Evolutionary conservation across 2,329 filamentous ascomycete genomes (phyloP).

Genomic region (Tolypocladium inflatum): DNA sequence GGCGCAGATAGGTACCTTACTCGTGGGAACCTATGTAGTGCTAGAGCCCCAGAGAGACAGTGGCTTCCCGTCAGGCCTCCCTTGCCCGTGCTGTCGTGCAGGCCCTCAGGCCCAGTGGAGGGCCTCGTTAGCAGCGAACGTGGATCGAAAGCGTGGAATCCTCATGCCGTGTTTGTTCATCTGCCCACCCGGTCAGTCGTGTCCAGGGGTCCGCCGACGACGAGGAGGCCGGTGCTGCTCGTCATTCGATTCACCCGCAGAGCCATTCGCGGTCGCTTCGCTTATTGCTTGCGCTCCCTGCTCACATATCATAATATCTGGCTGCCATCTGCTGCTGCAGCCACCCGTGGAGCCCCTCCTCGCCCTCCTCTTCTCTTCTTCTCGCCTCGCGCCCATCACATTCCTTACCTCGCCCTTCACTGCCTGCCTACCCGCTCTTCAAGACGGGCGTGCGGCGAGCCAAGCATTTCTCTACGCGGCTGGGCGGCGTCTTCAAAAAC

Average conservation of each 20-base stretch:
- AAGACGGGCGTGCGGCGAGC: background rate
- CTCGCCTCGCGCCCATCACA: background rate
- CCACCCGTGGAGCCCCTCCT: background rate
- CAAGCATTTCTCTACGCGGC: slow-evolving; percentile 4
- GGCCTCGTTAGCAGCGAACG: background rate
- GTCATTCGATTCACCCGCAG: background rate
- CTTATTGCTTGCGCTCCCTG: background rate
- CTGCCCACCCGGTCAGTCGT: background rate
- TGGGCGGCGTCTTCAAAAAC: slow-evolving; percentile 2
- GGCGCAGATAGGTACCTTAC: too few species aligned
- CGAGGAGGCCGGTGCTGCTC: background rate
- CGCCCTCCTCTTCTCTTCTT: background rate
- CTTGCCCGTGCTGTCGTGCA: background rate
- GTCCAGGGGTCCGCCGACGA: background rate
- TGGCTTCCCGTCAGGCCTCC: background rate
- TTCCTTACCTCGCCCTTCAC: background rate
- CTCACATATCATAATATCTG: background rate
- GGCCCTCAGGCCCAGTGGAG: background rate
- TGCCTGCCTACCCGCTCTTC: background rate
- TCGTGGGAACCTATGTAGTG: too few species aligned
- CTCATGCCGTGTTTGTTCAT: background rate
- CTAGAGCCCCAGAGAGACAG: background rate
- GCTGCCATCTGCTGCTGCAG: background rate
- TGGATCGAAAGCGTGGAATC: background rate
- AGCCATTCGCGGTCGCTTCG: background rate